A percentile compares a stretch with the other conserved stretches of the same genome.
Conservation (phyloP, 768 basidiomycete genomes). For the Kwoniella mangroviensis region DNA sequence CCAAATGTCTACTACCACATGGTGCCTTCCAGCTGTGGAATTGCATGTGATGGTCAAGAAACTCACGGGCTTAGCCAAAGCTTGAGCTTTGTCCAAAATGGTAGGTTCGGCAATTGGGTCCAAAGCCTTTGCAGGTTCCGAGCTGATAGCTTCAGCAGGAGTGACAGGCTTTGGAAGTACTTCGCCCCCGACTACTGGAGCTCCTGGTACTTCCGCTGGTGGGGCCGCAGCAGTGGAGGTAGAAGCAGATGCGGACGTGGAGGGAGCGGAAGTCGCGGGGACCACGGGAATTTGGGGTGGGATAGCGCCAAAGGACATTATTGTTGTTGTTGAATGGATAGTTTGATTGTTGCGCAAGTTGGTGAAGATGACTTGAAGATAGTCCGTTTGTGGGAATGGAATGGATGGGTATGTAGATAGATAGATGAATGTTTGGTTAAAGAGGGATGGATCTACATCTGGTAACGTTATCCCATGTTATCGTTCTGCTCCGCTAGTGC, state of each 20-base stretch:
- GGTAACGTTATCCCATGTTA: background rate
- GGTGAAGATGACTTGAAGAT: background rate
- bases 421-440: background rate
- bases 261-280: background rate
- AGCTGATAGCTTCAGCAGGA: slow-evolving; percentile 33
- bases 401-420: background rate
- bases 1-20: background rate
- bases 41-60: background rate
- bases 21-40: too few relatives aligned
- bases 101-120: slow-evolving; percentile 31
- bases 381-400: background rate
- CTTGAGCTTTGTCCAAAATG: slow-evolving; percentile 41
- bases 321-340: background rate
- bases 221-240: background rate
- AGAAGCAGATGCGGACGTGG: background rate
- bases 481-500: background rate
- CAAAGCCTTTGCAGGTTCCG: slow-evolving; percentile 33
- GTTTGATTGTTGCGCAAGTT: background rate
- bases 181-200: background rate
- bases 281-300: background rate
- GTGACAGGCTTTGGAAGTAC: slow-evolving; percentile 30
- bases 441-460: background rate
- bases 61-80: slow-evolving; percentile 47
- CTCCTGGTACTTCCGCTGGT: slow-evolving; percentile 8
- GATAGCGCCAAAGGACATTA: background rate